Conservation (phyloP, 2,329 filamentous ascomycete genomes). For the Monosporascus sp. region DNA sequence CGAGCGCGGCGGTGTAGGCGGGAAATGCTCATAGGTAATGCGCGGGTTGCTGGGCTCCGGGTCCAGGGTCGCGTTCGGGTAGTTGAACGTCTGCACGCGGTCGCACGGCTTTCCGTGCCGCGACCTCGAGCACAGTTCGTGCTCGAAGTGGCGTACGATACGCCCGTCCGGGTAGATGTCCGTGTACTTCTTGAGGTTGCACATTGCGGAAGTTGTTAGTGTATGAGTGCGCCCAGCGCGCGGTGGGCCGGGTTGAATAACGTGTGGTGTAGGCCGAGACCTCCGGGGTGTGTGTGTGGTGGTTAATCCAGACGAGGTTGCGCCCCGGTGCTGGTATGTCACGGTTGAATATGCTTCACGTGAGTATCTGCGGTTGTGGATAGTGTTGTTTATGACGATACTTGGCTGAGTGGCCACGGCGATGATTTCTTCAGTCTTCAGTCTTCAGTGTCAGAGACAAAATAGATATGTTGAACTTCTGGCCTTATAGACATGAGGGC, state of each 20-base stretch:
- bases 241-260: conserved; percentile 18
- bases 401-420: conserved; percentile 18
- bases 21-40: conserved; percentile 30
- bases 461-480: conserved; percentile 12
- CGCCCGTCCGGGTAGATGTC: conserved; percentile 42
- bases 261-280: conserved; percentile 11
- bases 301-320: conserved; percentile 8
- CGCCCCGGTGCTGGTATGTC: conserved; percentile 8
- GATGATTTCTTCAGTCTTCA: conserved; percentile 7
- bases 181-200: conserved; percentile 41
- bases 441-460: conserved; percentile 14
- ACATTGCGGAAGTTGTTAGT: conserved; percentile 35
- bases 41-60: conserved; percentile 27
- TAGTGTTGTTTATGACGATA: conserved; percentile 21
- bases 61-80: conserved; percentile 31
- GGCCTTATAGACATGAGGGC: conserved; percentile 17
- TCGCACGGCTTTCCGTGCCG: conserved; percentile 36
- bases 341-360: conserved; percentile 9
- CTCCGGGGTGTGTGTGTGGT: conserved; percentile 4
- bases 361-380: conserved; percentile 13
- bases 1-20: conserved; percentile 34
- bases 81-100: conserved; percentile 34
- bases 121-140: conserved; percentile 31
- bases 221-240: conserved; percentile 20
- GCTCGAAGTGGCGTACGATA: conserved; percentile 27